Percentiles rank a stretch among this genome's conserved stretches.
Evolutionary conservation across 768 basidiomycete species (phyloP).

Genomic region (Amanita brunnescens): DNA sequence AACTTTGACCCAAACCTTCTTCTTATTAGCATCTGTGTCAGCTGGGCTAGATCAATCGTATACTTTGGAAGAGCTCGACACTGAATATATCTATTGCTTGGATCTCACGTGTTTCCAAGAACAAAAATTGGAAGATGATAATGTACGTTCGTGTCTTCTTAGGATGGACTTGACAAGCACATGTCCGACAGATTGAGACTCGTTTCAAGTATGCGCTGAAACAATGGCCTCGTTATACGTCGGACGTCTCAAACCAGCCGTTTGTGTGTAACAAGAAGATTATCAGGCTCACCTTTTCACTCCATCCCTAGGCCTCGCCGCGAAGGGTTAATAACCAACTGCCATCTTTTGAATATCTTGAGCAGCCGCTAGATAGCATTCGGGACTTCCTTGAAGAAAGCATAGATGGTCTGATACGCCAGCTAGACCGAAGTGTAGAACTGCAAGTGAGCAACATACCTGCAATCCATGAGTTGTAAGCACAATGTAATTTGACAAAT

Average conservation of each 20-base stretch:
- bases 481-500: slow-evolving; percentile 3
- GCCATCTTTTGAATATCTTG: slow-evolving; percentile 33
- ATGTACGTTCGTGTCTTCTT: slow-evolving; percentile 10
- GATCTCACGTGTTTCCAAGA: slow-evolving; percentile 24
- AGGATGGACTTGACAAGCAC: background rate
- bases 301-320: background rate
- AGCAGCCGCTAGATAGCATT: slow-evolving; percentile 28
- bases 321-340: slow-evolving; percentile 15
- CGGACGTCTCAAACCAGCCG: slow-evolving; percentile 1
- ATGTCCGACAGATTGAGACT: background rate
- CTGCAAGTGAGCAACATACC: slow-evolving; percentile 67
- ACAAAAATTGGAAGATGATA: background rate
- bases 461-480: slow-evolving; percentile 21
- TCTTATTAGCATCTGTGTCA: slow-evolving; percentile 63
- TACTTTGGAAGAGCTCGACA: slow-evolving; percentile 53
- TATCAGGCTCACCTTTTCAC: background rate
- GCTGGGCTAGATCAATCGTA: slow-evolving; percentile 36
- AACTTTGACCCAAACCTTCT: slow-evolving; percentile 33
- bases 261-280: slow-evolving; percentile 21
- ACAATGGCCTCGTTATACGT: background rate
- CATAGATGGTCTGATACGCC: slow-evolving; percentile 42
- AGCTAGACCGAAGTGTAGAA: slow-evolving; percentile 59
- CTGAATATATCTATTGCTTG: slow-evolving; percentile 47
- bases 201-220: background rate
- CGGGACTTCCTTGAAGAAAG: slow-evolving; percentile 33